Percentiles rank a stretch among this genome's conserved stretches.
These are phyloP conservation scores for Fusarium mundagurra DNA, from an alignment of 2,329 filamentous ascomycete species.

Conservation along the genomic window DNA sequence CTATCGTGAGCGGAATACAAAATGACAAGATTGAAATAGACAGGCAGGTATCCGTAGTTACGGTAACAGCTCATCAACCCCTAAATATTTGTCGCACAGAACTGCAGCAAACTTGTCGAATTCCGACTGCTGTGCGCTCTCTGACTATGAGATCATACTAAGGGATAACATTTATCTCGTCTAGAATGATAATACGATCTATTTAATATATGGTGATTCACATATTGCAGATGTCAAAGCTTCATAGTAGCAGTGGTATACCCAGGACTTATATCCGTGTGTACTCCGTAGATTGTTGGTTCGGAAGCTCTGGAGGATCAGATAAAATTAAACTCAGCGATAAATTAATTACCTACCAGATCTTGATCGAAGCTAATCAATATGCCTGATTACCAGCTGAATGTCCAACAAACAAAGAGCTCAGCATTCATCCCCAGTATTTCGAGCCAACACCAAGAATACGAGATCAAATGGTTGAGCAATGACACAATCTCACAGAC, in stretches of 20 bases:
- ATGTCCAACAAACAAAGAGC: background rate
- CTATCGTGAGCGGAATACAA: background rate
- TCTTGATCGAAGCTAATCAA: slow-evolving; percentile 19
- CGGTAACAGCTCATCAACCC: background rate
- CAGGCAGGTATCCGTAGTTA: background rate
- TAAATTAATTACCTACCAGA: slow-evolving; percentile 27
- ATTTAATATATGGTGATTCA: background rate
- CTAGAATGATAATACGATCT: background rate
- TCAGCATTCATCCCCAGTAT: background rate
- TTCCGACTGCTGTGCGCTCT: background rate
- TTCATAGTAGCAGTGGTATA: background rate
- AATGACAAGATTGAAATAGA: background rate
- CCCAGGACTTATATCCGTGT: background rate
- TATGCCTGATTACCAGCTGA: background rate
- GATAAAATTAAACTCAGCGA: slow-evolving; percentile 4
- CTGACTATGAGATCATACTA: background rate
- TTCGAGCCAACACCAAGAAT: background rate
- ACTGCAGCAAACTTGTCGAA: background rate
- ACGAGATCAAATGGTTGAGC: background rate
- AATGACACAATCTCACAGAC: background rate
- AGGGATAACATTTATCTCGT: background rate
- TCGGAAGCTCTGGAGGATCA: background rate
- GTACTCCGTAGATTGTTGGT: background rate
- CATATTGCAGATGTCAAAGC: background rate
- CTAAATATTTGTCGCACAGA: background rate